These are phyloP conservation scores for Trichoderma guizhouense DNA, from an alignment of 2,329 filamentous ascomycete genomes.

Conservation along the genomic window DNA sequence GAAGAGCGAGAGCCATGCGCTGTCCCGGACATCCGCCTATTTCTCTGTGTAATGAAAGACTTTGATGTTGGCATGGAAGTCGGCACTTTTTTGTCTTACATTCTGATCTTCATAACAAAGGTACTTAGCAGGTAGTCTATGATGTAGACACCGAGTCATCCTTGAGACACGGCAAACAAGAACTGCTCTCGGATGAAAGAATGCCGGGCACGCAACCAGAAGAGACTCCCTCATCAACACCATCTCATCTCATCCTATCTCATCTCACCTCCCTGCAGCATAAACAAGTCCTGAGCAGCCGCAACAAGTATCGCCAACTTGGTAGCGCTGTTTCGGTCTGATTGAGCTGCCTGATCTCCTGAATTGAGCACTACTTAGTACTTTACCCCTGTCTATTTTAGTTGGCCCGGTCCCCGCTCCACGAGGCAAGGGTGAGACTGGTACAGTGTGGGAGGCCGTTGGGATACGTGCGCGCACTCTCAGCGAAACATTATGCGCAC, in stretches of 20 bases:
- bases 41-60: neutral
- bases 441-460: neutral
- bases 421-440: neutral
- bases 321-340: neutral
- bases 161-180: neutral
- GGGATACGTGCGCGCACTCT: neutral
- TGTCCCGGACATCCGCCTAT: neutral
- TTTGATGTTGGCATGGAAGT: neutral
- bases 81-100: neutral
- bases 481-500: neutral
- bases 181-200: too few species aligned
- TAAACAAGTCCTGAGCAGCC: neutral
- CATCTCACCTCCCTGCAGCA: neutral
- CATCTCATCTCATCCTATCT: neutral
- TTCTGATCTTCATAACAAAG: neutral
- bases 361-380: neutral
- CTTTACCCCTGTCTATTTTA: conserved; percentile 4
- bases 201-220: neutral
- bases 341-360: neutral
- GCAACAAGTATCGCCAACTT: neutral
- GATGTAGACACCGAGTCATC: neutral
- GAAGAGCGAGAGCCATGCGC: neutral
- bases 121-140: neutral
- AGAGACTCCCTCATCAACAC: neutral
- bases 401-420: neutral